phyloP scores from a whole-genome alignment of 495 filamentous ascomycete genomes.

The Hypoxylon intermedium region DNA sequence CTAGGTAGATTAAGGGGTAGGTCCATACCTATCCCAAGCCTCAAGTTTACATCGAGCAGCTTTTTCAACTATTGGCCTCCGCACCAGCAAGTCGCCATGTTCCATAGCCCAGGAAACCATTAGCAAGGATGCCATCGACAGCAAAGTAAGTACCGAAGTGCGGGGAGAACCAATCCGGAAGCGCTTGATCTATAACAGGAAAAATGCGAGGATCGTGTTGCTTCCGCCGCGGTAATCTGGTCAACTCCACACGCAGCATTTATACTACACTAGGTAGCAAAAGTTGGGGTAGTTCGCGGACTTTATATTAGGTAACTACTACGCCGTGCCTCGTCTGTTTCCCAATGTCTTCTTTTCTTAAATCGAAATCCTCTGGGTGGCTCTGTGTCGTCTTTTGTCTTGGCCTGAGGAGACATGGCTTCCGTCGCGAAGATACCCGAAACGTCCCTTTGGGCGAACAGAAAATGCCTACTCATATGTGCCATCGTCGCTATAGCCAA shows the following conservation, averaged over 20 bases:
- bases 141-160: constrained; percentile 41
- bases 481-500: constrained; percentile 49
- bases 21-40: no score
- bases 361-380: not conserved
- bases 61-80: not conserved
- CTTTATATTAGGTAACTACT: constrained; percentile 5
- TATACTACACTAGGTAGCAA: no score
- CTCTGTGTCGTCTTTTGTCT: not conserved
- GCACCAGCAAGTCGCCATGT: not conserved
- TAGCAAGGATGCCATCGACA: constrained; percentile 7
- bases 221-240: constrained; percentile 12
- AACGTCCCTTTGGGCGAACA: constrained; percentile 49
- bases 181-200: constrained; percentile 24
- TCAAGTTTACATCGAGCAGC: not conserved
- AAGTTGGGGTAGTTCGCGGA: constrained; percentile 31
- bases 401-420: constrained; percentile 18
- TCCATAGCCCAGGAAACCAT: not conserved
- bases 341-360: not conserved
- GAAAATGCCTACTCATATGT: constrained; percentile 51
- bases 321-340: not conserved
- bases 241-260: constrained; percentile 13
- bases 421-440: constrained; percentile 37
- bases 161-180: constrained; percentile 35
- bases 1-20: no score
- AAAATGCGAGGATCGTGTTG: constrained; percentile 27